phyloP scores from a whole-genome alignment of 371 early-diverging fungal genomes.

The Mortierella polycephala region DNA sequence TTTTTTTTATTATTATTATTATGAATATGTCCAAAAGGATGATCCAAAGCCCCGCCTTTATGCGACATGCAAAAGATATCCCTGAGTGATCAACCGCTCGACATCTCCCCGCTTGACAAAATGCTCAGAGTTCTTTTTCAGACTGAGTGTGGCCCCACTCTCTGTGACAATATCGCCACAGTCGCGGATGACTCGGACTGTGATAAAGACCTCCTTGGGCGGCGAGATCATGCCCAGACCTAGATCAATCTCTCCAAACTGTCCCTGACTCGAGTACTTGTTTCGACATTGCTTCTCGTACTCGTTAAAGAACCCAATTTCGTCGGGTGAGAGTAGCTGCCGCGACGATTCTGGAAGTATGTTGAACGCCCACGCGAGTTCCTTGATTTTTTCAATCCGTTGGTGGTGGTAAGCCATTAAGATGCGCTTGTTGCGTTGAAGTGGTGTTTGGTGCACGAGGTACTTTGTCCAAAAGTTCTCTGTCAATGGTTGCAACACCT shows the following conservation, averaged over 20 bases:
- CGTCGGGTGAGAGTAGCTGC: constrained; percentile 62
- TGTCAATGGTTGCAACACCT: constrained; percentile 30
- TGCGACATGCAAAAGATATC: constrained; percentile 78
- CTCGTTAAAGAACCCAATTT: constrained; percentile 69
- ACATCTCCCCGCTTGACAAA: constrained; percentile 89
- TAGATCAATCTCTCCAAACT: constrained; percentile 76
- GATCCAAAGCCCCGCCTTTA: constrained; percentile 10
- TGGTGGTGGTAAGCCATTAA: constrained; percentile 90
- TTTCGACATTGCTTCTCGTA: constrained; percentile 71
- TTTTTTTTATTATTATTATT: background rate
- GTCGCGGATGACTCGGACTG: constrained; percentile 87
- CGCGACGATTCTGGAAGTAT: constrained; percentile 30
- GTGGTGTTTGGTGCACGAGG: constrained; percentile 62
- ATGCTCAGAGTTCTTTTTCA: constrained; percentile 83
- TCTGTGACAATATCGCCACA: constrained; percentile 91
- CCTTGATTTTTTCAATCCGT: constrained; percentile 76
- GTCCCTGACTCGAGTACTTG: constrained; percentile 30
- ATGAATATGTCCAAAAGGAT: no score
- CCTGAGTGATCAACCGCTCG: constrained; percentile 87
- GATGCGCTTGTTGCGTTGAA: constrained; percentile 85
- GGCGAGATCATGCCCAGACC: constrained; percentile 79
- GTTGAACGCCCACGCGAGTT: constrained; percentile 73
- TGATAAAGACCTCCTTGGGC: constrained; percentile 88
- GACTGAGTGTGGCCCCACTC: constrained; percentile 73
- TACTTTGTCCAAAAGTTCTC: constrained; percentile 52